phyloP scores from a whole-genome alignment of 345 rosid species.

The Eucalyptus globulus region DNA sequence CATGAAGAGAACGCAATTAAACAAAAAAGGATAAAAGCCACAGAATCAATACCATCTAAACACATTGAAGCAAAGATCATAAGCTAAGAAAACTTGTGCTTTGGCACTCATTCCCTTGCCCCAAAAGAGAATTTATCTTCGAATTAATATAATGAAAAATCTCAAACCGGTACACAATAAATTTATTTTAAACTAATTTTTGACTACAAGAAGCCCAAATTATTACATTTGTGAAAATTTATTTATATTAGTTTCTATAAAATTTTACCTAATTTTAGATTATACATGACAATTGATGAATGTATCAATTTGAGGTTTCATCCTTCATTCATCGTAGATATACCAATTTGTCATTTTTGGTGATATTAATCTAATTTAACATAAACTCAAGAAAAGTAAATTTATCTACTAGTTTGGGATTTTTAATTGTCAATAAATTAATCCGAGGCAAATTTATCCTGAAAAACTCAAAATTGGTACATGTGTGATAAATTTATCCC shows the following conservation, averaged over 20 bases:
- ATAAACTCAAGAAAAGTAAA: too few relatives aligned
- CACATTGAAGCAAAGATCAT: background rate
- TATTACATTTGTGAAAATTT: too few relatives aligned
- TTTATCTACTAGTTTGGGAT: too few relatives aligned
- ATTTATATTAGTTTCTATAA: too few relatives aligned
- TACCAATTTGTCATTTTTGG: too few relatives aligned
- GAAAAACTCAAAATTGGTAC: too few relatives aligned
- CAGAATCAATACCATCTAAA: background rate
- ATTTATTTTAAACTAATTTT: too few relatives aligned
- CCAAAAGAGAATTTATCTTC: background rate
- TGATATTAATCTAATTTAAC: background rate
- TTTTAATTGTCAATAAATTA: too few relatives aligned
- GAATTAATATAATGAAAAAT: background rate
- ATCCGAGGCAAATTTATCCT: too few relatives aligned
- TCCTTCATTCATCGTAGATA: background rate
- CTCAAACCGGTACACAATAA: background rate
- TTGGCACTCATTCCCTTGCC: background rate
- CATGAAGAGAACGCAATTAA: background rate
- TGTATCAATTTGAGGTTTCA: too few relatives aligned
- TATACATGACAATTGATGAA: too few relatives aligned
- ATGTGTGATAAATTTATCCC: rapidly evolving
- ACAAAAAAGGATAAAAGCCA: background rate
- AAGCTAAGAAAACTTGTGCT: background rate
- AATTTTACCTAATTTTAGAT: background rate
- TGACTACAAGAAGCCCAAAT: background rate